Conservation (phyloP, 2,329 filamentous ascomycete genomes). For the Balansia obtecta region DNA sequence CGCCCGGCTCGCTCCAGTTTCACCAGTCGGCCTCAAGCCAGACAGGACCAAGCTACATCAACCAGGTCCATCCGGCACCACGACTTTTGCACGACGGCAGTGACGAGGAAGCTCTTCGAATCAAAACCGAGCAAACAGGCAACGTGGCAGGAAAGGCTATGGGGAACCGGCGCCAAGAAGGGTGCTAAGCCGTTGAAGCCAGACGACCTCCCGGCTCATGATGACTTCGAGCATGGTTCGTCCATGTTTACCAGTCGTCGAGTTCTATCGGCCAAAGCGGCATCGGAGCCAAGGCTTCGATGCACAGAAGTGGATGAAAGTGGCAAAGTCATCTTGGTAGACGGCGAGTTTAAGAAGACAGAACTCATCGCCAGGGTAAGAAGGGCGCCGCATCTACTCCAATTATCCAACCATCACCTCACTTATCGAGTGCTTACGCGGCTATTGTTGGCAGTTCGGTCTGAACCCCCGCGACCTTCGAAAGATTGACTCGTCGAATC, state of each 20-base stretch:
- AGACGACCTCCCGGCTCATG: conserved; percentile 45
- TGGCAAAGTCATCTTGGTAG: conserved; percentile 83
- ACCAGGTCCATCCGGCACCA: not conserved
- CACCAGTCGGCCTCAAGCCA: not conserved
- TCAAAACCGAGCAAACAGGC: conserved; percentile 13
- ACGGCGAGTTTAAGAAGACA: conserved; percentile 94
- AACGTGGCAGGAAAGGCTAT: conserved; percentile 38
- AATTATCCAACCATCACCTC: not conserved
- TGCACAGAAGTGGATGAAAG: conserved; percentile 93
- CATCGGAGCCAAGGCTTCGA: conserved; percentile 72
- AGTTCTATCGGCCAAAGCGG: conserved; percentile 60
- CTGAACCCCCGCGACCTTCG: conserved; percentile 86
- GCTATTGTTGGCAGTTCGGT: conserved; percentile 51
- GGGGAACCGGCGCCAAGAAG: conserved; percentile 27
- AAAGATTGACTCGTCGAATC: conserved; percentile 92
- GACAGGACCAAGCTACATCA: not conserved
- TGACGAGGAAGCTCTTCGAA: conserved; percentile 10
- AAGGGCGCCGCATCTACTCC: not conserved
- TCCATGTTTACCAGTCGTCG: conserved; percentile 57
- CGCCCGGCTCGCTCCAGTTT: not conserved
- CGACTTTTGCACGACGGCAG: conserved; percentile 17
- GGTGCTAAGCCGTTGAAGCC: conserved; percentile 33
- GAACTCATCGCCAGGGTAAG: conserved; percentile 85
- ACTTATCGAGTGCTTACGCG: not conserved
- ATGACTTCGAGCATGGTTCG: conserved; percentile 43